phyloP scores from a whole-genome alignment of 2,329 filamentous ascomycete genomes.

The Coniella vitis region DNA sequence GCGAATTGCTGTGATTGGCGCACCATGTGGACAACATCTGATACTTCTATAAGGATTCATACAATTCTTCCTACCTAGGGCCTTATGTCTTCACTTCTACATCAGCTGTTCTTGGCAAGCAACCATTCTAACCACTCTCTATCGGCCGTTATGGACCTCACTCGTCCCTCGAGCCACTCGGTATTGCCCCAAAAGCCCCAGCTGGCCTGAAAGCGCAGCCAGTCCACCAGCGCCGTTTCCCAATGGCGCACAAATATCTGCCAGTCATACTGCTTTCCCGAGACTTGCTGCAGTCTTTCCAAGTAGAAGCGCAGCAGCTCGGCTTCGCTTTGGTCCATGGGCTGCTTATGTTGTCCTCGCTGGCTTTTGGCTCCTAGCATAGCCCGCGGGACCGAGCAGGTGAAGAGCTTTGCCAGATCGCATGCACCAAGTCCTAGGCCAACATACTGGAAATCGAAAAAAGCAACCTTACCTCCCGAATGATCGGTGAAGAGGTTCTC shows the following conservation, averaged over 20 bases:
- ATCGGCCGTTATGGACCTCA: slow-evolving; percentile 41
- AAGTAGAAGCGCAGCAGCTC: slow-evolving; percentile 46
- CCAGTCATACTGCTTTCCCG: slow-evolving; percentile 43
- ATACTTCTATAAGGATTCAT: not conserved
- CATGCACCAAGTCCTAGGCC: slow-evolving; percentile 58
- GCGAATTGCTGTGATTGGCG: too few relatives aligned
- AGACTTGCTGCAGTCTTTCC: slow-evolving; percentile 26
- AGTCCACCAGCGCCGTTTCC: slow-evolving; percentile 62
- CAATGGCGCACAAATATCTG: slow-evolving; percentile 50
- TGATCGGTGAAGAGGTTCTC: slow-evolving; percentile 58
- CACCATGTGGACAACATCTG: not conserved
- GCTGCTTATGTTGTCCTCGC: slow-evolving; percentile 26
- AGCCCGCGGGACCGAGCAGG: slow-evolving; percentile 52
- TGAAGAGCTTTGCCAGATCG: slow-evolving; percentile 61
- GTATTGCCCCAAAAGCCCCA: slow-evolving; percentile 58
- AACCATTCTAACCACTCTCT: slow-evolving; percentile 25
- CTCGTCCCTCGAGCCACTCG: slow-evolving; percentile 49
- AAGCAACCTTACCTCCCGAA: slow-evolving; percentile 45
- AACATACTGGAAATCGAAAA: slow-evolving; percentile 65
- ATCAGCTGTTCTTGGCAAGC: not conserved
- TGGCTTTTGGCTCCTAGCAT: slow-evolving; percentile 36
- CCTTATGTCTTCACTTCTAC: too few relatives aligned
- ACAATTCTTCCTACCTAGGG: not conserved
- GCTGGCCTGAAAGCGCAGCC: slow-evolving; percentile 54
- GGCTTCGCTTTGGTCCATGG: slow-evolving; percentile 45